Conservation (phyloP, 257 asterid species). For the Solanum piurae region DNA sequence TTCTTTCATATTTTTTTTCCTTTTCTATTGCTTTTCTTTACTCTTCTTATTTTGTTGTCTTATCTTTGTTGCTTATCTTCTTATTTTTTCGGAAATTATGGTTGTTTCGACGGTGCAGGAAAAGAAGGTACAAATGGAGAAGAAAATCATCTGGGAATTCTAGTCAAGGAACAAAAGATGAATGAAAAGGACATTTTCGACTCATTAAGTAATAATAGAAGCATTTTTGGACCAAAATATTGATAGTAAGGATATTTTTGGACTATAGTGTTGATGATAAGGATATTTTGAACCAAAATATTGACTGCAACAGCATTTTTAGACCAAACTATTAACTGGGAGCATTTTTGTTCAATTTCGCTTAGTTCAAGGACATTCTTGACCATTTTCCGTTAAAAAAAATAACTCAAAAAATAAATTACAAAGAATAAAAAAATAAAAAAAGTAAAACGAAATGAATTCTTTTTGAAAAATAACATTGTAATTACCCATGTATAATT, state of each 20-base stretch:
- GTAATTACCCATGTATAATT: background rate
- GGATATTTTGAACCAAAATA: background rate
- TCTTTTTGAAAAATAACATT: background rate
- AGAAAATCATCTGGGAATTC: background rate
- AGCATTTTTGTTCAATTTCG: background rate
- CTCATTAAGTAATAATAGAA: background rate
- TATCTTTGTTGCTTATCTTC: too few relatives aligned
- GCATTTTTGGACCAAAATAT: too few relatives aligned
- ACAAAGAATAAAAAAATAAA: background rate
- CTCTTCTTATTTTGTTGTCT: background rate
- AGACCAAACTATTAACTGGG: background rate
- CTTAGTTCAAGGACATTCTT: background rate
- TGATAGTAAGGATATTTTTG: too few relatives aligned
- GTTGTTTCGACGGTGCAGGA: background rate
- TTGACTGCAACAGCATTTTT: too few relatives aligned
- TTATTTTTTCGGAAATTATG: too few relatives aligned
- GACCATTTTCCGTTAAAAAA: background rate
- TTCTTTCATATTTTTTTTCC: background rate
- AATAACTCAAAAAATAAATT: background rate
- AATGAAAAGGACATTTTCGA: background rate
- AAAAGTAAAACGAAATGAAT: too few relatives aligned
- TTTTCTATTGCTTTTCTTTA: background rate
- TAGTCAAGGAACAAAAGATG: background rate
- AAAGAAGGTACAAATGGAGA: background rate
- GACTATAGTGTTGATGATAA: background rate